Conservation (phyloP, 106 monocot genomes). For the Xerophyta viscosa region DNA sequence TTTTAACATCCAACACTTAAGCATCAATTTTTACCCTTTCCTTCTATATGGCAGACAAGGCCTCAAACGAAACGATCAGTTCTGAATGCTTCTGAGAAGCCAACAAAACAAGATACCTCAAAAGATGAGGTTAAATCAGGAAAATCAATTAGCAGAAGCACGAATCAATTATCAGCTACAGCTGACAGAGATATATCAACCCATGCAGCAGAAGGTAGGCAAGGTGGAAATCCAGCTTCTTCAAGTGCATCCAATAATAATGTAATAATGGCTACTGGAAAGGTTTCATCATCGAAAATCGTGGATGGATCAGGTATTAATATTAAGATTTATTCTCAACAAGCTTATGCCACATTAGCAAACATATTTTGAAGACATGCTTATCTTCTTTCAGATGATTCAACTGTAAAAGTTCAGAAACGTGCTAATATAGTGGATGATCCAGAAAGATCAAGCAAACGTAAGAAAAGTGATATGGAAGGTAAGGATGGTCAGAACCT, state of each 20-base stretch:
- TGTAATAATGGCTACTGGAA: slow-evolving; percentile 15
- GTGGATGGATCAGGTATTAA: slow-evolving; percentile 8
- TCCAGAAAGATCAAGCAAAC: slow-evolving; percentile 65
- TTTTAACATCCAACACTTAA: no score
- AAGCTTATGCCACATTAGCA: no score
- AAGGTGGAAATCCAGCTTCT: slow-evolving; percentile 9
- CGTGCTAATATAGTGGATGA: slow-evolving; percentile 47
- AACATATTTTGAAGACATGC: no score
- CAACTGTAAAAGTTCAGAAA: slow-evolving; percentile 45
- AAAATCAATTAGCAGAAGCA: slow-evolving; percentile 35
- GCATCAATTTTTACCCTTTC: not conserved
- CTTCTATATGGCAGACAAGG: slow-evolving; percentile 28
- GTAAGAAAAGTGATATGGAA: slow-evolving; percentile 67
- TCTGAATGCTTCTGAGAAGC: no score
- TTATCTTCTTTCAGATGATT: slow-evolving; percentile 29
- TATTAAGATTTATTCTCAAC: no score
- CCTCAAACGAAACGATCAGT: slow-evolving; percentile 48
- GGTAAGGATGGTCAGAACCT: slow-evolving; percentile 27
- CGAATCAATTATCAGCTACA: slow-evolving; percentile 30
- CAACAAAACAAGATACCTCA: slow-evolving; percentile 38
- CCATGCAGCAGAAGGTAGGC: slow-evolving; percentile 36
- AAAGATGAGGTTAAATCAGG: slow-evolving; percentile 77
- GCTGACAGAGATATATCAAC: slow-evolving; percentile 26
- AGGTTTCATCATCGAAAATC: slow-evolving; percentile 21
- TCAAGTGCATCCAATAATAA: slow-evolving; percentile 36